Evolutionary conservation across 148 eudicot species (phyloP), one percentile per base, ranked within the genome.

Genomic region (Persicaria tinctoria): DNA sequence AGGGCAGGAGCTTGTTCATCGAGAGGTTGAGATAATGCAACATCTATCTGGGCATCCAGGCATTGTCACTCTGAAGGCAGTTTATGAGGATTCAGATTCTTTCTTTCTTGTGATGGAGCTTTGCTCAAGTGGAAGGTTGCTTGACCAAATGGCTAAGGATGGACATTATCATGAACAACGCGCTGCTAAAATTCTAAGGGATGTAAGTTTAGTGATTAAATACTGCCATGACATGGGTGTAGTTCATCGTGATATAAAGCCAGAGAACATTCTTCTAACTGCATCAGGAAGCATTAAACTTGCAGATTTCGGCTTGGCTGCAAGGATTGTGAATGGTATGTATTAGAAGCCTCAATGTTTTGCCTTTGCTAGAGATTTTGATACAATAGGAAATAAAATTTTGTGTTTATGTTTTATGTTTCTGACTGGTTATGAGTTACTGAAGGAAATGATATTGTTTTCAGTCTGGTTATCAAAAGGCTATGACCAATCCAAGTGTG

Each of bases 151-250:
- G 92, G 84, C 86, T 3, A 85, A 76, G 74, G 87, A 82, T 72
- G 82, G 87, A 51, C 70, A 10, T 63, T 90, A 82, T 78, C 76
- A 87, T 5, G 95, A 90, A 79, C 86, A 77, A 2, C 81, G 77
- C 46, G 90, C 95, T 73, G 90, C 92, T 80, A 82, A 78, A 68
- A 62, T 88, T 75, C 45, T 90, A 41, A 90, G 73, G 79, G 92
- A 90, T 72, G 64, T 90, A 78, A 75, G 88, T 83, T 71, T 80
- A 79, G 90, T 87, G 16, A 80, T 90, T 46, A 83, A 86, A 69
- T 90, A 90, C 76, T 90, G 95, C 77, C 95, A 90, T 81, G 95
- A 88, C 49, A 90, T 86, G 90, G 95, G 92, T 74, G 92, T 90
- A 48, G 90, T 90, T 79, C 95, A 90, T 69, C 80, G 95, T 60